These are phyloP conservation scores for Albifimbria verrucaria DNA, from an alignment of 2,329 filamentous ascomycete species.

Conservation along the genomic window DNA sequence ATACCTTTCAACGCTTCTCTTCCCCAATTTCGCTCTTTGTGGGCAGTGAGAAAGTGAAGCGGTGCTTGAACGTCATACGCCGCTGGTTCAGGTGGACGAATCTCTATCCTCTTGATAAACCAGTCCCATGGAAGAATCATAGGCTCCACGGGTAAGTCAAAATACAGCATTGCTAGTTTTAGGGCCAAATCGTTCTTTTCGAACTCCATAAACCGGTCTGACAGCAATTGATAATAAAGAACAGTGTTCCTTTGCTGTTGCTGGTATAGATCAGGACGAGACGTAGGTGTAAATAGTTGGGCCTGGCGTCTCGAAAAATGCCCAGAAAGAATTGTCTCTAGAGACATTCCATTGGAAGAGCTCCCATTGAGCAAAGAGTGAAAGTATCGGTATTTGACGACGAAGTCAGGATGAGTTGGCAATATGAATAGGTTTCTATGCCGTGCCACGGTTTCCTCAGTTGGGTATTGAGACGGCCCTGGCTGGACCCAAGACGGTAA, in stretches of 20 bases:
- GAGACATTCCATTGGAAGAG: constrained; percentile 6
- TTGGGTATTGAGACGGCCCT: neutral
- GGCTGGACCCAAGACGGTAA: neutral
- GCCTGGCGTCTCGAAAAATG: constrained; percentile 33
- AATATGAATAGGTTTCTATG: neutral
- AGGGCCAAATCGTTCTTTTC: constrained; percentile 25
- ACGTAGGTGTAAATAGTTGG: constrained; percentile 24
- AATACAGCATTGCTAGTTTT: constrained; percentile 45
- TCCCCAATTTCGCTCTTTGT: constrained; percentile 27
- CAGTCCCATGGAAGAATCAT: constrained; percentile 19
- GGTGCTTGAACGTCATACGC: constrained; percentile 20
- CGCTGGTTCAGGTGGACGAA: constrained; percentile 9
- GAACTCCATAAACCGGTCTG: constrained; percentile 24
- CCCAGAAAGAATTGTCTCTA: constrained; percentile 27
- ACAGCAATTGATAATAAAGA: constrained; percentile 26
- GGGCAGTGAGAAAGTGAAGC: constrained; percentile 28
- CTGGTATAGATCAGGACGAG: constrained; percentile 21
- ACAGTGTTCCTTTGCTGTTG: constrained; percentile 27
- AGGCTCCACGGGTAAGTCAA: constrained; percentile 43
- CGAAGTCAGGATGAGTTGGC: neutral
- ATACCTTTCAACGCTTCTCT: constrained; percentile 18
- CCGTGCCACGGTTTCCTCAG: neutral
- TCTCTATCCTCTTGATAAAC: constrained; percentile 15
- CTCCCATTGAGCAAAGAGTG: neutral
- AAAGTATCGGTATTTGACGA: neutral